Evolutionary conservation across 2,329 filamentous ascomycete genomes (phyloP).

Genomic region (Claviceps quebecensis): DNA sequence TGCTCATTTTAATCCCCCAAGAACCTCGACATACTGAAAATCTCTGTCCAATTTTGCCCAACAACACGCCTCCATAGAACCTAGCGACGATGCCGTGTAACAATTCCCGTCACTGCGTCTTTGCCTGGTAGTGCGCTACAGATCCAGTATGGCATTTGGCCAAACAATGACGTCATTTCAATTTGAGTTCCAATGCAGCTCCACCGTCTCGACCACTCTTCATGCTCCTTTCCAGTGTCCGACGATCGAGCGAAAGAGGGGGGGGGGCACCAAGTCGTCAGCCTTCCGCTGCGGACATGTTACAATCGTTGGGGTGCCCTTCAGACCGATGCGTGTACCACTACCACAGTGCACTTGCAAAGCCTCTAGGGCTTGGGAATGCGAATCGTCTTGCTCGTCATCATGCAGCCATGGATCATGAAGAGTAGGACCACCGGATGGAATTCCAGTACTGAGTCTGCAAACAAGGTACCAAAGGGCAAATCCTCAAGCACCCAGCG

Average conservation of each 20-base stretch:
- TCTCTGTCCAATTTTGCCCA: too few relatives aligned
- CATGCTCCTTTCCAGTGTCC: not conserved
- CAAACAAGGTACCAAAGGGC: conserved; percentile 57
- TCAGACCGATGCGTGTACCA: not conserved
- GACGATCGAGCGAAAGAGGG: not conserved
- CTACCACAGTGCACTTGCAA: not conserved
- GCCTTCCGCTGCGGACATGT: not conserved
- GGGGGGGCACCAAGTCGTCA: not conserved
- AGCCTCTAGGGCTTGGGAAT: conserved; percentile 65
- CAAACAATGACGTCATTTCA: too few relatives aligned
- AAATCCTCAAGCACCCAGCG: conserved; percentile 67
- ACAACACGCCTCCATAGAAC: too few relatives aligned
- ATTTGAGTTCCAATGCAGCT: too few relatives aligned
- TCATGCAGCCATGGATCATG: conserved; percentile 76
- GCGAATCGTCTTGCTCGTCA: conserved; percentile 90
- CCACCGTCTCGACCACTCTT: not conserved
- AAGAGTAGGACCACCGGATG: conserved; percentile 75
- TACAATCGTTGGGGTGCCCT: not conserved
- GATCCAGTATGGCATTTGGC: too few relatives aligned
- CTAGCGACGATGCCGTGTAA: too few relatives aligned
- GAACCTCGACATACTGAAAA: too few relatives aligned
- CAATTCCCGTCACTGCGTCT: too few relatives aligned
- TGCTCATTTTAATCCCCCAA: too few relatives aligned
- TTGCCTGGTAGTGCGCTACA: too few relatives aligned
- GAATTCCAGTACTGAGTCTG: conserved; percentile 60